These are phyloP conservation scores for Microglena sp. DNA, from an alignment of 139 green algal genomes.

Conservation along the genomic window DNA sequence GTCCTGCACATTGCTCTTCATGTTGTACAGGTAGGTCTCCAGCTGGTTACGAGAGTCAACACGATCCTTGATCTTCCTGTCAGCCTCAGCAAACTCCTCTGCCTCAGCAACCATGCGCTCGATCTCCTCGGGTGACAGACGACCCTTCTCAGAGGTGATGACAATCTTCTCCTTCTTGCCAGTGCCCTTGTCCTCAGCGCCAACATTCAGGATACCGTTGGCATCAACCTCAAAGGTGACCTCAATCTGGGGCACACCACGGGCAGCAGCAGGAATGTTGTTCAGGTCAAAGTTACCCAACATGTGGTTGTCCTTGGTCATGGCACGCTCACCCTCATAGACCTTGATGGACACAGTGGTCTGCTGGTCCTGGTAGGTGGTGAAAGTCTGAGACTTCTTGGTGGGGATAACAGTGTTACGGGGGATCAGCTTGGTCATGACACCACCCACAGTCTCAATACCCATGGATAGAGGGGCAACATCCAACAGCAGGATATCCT, in stretches of 20 bases:
- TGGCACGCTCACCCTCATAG: constrained; percentile 81
- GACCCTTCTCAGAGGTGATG: constrained; percentile 63
- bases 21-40: constrained; percentile 59
- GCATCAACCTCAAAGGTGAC: constrained; percentile 78
- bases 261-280: constrained; percentile 32
- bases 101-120: constrained; percentile 90
- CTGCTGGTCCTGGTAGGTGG: constrained; percentile 98
- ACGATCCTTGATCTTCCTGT: constrained; percentile 40
- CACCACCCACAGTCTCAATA: constrained; percentile 84
- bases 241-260: constrained; percentile 79
- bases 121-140: constrained; percentile 63
- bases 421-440: constrained; percentile 92
- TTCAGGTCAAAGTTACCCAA: constrained; percentile 72
- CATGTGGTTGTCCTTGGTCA: constrained; percentile 92
- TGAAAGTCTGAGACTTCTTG: constrained; percentile 98
- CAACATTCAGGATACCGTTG: constrained; percentile 88
- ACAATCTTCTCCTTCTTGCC: constrained; percentile 77
- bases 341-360: constrained; percentile 82
- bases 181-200: constrained; percentile 74
- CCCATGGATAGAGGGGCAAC: constrained; percentile 78
- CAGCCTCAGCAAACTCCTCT: constrained; percentile 73
- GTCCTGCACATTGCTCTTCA: constrained; percentile 43
- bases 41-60: constrained; percentile 48
- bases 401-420: constrained; percentile 89
- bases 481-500: constrained; percentile 30